Base-by-base conservation (phyloP, 2,329 filamentous ascomycete genomes). In the Myriosclerotinia duriaeana region DNA sequence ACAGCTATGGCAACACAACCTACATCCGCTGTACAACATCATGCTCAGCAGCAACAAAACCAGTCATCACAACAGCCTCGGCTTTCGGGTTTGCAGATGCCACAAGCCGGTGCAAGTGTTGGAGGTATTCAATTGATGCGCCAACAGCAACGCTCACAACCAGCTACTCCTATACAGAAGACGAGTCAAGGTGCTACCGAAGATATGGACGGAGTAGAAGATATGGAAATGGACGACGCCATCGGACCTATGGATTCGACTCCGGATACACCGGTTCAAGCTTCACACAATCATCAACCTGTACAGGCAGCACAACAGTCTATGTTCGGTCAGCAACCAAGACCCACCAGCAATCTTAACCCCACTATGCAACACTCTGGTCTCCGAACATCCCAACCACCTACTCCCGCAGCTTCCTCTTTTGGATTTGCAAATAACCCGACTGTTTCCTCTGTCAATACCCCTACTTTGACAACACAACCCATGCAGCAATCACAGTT, bases 151-250 rank as follows among this genome's bases (percentile, higher is more conserved):
- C 72, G 76, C 64, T 74, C 74, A 36, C 74, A 75, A 50, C 74
- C 75, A 9, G 71, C 72, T 36, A 76, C 74, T 26, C 75, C 75
- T 3, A 55, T 71, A 46, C 72, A 72, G 53, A 73, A 76, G 52
- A 72, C 72, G 66, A 67, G 66, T 46, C 73, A 75, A 53, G 69
- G 72, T 17, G 68, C 69, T 2, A 65, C 62, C 12, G 81, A 89
- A 68, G 90, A 96, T 68, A 87, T 96, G 82, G 93, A 96, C 74
- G 87, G 91, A 22, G 86, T 96, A 40, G 93, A 92, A 63, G 92
- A 96, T 75, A 97, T 98, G 94, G 94, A 98, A 75, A 91, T 98
- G 89, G 94, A 98, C 75, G 93, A 97, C 73, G 85, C 88, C 9
- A 83, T 91, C 59, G 88, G 86, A 5, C 80, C 83, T 62, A 85